Base-by-base conservation (phyloP, 2,329 filamentous ascomycete species). In the Xylaria sp. region DNA sequence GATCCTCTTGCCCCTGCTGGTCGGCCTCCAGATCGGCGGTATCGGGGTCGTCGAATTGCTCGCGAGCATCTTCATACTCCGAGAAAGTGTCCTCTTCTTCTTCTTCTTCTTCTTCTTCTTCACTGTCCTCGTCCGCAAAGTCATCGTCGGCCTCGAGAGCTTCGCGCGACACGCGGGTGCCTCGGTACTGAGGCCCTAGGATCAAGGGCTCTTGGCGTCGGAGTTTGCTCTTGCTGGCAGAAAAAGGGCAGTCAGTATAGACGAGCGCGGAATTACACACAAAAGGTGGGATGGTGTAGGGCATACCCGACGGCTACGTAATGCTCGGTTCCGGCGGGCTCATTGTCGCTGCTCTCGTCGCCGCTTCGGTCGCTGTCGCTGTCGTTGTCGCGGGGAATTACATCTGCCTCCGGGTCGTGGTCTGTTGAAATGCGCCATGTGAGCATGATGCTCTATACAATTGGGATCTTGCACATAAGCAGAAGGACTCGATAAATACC, bases 181-280 rank as follows among this genome's bases (percentile, higher is more conserved):
- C 94, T 70, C 90, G 86, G 80, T 98, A 98, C 77, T 93, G 88
- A 16, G 91, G 90, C 0, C 94, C 95, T 1, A 98, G 84, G 0
- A 88, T 82, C 21, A 91, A 81, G 27, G 86, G 85, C 40, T 93
- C 90, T 66, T 89, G 89, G 77, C 93, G 91, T 72, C 93, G 90
- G 73, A 98, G 83, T 78, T 92, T 95, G 82, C 92, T 96, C 84
- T 94, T 96, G 23, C 90, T 91, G 69, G 69, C 25, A 21, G 71
- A 10, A 10, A 32, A 10, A 35, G 32, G 37, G 21, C 1, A n/a
- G 48, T 44, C 60, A 59, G 71, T 72, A 35, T 35, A 65, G 21
- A 48, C 54, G 59, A 54, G 35, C 12, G 25, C 32, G 13, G 21
- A 2, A 1, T 21, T 12, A 68, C 44, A 73, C 71, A 60, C 58